Percentiles rank a stretch among this genome's conserved stretches.
These are phyloP conservation scores for Penicillium paradoxum DNA, from an alignment of 495 filamentous ascomycete species.

Conservation along the genomic window DNA sequence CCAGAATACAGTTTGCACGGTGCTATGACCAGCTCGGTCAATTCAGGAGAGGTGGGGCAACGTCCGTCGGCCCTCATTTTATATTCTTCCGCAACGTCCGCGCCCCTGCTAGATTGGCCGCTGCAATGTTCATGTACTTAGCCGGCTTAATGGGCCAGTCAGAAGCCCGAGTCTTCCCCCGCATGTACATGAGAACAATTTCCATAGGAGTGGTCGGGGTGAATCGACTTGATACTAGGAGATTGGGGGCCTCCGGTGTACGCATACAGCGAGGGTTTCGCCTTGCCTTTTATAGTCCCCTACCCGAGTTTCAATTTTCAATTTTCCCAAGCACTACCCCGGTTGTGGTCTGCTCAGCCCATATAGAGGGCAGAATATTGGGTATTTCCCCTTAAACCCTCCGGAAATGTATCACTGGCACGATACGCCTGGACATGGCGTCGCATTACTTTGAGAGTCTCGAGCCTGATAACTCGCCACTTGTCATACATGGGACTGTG, in stretches of 20 bases:
- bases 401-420: slow-evolving; percentile 17
- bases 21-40: slow-evolving; percentile 25
- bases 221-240: not conserved
- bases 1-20: slow-evolving; percentile 8
- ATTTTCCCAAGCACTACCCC: not conserved
- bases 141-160: not conserved
- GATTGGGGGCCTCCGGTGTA: not conserved
- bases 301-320: not conserved
- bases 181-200: not conserved
- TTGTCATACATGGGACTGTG: slow-evolving; percentile 13
- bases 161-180: not conserved
- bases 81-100: slow-evolving; percentile 25
- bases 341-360: not conserved
- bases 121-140: slow-evolving; percentile 6
- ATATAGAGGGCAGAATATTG: not conserved
- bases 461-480: slow-evolving; percentile 5
- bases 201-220: not conserved
- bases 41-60: slow-evolving; percentile 28
- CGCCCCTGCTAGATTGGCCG: slow-evolving; percentile 6
- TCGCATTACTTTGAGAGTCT: slow-evolving; percentile 13
- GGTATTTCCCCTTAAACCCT: slow-evolving; percentile 6
- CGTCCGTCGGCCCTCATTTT: slow-evolving; percentile 10
- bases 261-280: not conserved
- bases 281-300: not conserved
- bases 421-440: not conserved